These are phyloP conservation scores for Hypoxylon sp. DNA, from an alignment of 2,329 filamentous ascomycete genomes.

Conservation along the genomic window DNA sequence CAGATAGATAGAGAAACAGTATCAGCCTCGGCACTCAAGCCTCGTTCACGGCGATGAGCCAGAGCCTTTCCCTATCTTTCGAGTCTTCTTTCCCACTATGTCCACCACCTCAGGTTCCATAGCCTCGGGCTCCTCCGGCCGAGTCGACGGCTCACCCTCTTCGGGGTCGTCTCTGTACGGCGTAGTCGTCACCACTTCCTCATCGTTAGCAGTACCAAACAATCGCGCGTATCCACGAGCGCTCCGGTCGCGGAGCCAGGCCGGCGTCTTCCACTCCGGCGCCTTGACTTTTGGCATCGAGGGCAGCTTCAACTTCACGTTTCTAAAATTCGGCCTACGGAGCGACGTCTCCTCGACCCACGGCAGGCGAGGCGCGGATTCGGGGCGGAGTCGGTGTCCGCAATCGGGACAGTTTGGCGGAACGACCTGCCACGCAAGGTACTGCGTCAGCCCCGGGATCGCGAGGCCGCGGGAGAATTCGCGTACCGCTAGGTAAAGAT, in stretches of 20 bases:
- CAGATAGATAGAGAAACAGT: not conserved
- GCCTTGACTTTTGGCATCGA: slow-evolving; percentile 48
- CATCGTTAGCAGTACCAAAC: slow-evolving; percentile 32
- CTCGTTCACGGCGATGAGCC: slow-evolving; percentile 17
- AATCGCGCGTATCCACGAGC: slow-evolving; percentile 14
- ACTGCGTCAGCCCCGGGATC: slow-evolving; percentile 55
- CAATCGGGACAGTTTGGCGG: slow-evolving; percentile 58
- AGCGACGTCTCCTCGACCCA: slow-evolving; percentile 41
- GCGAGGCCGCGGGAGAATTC: slow-evolving; percentile 58
- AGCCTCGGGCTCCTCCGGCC: slow-evolving; percentile 28
- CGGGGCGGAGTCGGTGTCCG: slow-evolving; percentile 54
- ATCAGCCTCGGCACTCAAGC: not conserved
- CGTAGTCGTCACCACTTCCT: slow-evolving; percentile 14
- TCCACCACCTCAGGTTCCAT: slow-evolving; percentile 40
- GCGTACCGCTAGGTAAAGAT: slow-evolving; percentile 55
- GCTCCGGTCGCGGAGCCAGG: slow-evolving; percentile 29
- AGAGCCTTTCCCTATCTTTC: slow-evolving; percentile 27
- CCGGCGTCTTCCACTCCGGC: slow-evolving; percentile 34
- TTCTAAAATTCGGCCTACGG: slow-evolving; percentile 25
- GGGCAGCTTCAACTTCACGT: slow-evolving; percentile 45
- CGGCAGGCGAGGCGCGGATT: slow-evolving; percentile 40
- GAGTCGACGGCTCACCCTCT: slow-evolving; percentile 22
- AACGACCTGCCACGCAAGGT: slow-evolving; percentile 56
- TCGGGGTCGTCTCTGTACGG: slow-evolving; percentile 38
- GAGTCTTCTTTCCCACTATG: slow-evolving; percentile 40